Conservation (phyloP, 2,329 filamentous ascomycete genomes). For the Rutstroemia sp. region DNA sequence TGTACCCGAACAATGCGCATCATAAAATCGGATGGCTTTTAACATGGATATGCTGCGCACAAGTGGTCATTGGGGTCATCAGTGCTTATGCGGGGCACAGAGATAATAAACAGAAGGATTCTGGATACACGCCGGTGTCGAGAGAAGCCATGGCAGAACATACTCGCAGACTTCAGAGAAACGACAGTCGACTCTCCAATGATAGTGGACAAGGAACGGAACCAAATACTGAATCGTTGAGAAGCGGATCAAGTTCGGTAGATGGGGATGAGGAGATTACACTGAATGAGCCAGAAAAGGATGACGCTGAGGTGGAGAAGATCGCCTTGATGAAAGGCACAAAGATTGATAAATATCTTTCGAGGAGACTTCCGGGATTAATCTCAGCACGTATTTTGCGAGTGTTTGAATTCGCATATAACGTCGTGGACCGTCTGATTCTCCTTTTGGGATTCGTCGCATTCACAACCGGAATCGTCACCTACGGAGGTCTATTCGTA, state of each 20-base stretch:
- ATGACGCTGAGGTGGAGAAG: slow-evolving; percentile 35
- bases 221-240: slow-evolving; percentile 57
- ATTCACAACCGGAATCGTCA: slow-evolving; percentile 63
- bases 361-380: slow-evolving; percentile 46
- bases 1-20: slow-evolving; percentile 85
- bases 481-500: slow-evolving; percentile 80
- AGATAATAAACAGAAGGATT: slow-evolving; percentile 37
- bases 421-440: slow-evolving; percentile 67
- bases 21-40: slow-evolving; percentile 81
- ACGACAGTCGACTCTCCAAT: slow-evolving; percentile 49
- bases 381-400: slow-evolving; percentile 50
- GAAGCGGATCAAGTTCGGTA: slow-evolving; percentile 54
- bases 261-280: slow-evolving; percentile 34
- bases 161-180: slow-evolving; percentile 35
- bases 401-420: slow-evolving; percentile 53
- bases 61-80: slow-evolving; percentile 51
- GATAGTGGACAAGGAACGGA: slow-evolving; percentile 71
- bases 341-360: slow-evolving; percentile 43
- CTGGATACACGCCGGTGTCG: slow-evolving; percentile 56
- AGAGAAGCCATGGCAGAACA: slow-evolving; percentile 47
- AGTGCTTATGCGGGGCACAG: slow-evolving; percentile 23
- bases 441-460: slow-evolving; percentile 71
- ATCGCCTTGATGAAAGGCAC: slow-evolving; percentile 33
- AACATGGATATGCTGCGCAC: slow-evolving; percentile 63
- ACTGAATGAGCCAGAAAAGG: slow-evolving; percentile 39